Evolutionary conservation across 129 eudicot genomes (phyloP).

Genomic region (Centrapalus pauciflorus): DNA sequence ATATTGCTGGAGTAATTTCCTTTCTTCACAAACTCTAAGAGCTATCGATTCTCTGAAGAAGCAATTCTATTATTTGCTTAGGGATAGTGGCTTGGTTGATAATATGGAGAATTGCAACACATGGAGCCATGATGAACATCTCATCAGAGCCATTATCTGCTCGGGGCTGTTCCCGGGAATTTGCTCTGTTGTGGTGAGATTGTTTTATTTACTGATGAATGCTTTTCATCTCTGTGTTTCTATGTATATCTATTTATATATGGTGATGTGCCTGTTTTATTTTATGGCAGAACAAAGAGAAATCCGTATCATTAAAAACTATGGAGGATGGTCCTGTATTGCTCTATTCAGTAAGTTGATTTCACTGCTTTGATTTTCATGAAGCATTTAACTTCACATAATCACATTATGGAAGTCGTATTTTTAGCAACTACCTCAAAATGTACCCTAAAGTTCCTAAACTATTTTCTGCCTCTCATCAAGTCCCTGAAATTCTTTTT

Average conservation of each 20-base stretch:
- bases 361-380: slow-evolving; percentile 1
- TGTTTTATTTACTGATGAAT: background rate
- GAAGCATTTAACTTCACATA: background rate
- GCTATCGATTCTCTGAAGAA: slow-evolving; percentile 90
- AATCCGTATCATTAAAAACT: slow-evolving; percentile 77
- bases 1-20: slow-evolving; percentile 87
- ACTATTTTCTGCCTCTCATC: too few species aligned
- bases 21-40: slow-evolving; percentile 78
- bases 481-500: too few species aligned
- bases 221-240: background rate
- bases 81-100: slow-evolving; percentile 67
- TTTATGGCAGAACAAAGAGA: slow-evolving; percentile 77
- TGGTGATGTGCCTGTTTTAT: background rate
- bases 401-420: background rate
- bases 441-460: too few species aligned
- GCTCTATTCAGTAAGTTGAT: slow-evolving; percentile 63
- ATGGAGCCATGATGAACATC: slow-evolving; percentile 81
- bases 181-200: slow-evolving; percentile 84
- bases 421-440: too few species aligned
- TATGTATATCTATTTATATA: background rate
- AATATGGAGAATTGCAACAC: slow-evolving; percentile 58
- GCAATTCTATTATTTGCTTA: slow-evolving; percentile 74
- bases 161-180: slow-evolving; percentile 93
- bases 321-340: slow-evolving; percentile 97
- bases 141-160: slow-evolving; percentile 74